These are phyloP conservation scores for Phaeophleospora eucalypticola DNA, from an alignment of 2,329 filamentous ascomycete species.

Conservation along the genomic window DNA sequence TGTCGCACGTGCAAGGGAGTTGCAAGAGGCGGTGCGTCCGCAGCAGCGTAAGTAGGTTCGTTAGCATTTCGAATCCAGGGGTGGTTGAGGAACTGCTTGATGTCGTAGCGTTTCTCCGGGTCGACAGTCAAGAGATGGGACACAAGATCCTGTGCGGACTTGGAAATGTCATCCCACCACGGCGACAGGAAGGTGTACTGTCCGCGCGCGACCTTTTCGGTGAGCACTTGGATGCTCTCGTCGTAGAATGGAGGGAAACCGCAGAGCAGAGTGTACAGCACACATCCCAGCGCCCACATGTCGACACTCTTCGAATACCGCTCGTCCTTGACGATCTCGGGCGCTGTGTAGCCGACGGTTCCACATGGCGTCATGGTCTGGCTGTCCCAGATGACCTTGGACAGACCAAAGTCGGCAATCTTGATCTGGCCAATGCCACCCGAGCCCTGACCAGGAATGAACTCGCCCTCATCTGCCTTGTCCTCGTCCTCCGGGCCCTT, in stretches of 20 bases:
- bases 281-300: constrained; percentile 98
- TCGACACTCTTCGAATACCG: constrained; percentile 98
- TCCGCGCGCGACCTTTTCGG: constrained; percentile 93
- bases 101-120: constrained; percentile 90
- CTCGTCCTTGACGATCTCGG: constrained; percentile 98
- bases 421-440: constrained; percentile 95
- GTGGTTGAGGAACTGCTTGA: constrained; percentile 87
- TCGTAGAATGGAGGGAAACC: constrained; percentile 99
- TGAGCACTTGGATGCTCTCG: constrained; percentile 93
- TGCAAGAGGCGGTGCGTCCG: constrained; percentile 67
- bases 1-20: constrained; percentile 60
- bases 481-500: constrained; percentile 87
- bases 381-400: constrained; percentile 97
- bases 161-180: constrained; percentile 99
- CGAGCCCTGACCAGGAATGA: constrained; percentile 71
- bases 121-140: constrained; percentile 91
- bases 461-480: constrained; percentile 95
- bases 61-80: constrained; percentile 80
- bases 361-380: constrained; percentile 99
- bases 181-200: constrained; percentile 97
- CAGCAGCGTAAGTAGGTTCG: constrained; percentile 63
- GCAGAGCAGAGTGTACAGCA: constrained; percentile 92
- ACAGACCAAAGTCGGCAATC: constrained; percentile 95
- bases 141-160: constrained; percentile 88
- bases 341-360: constrained; percentile 95